Evolutionary conservation across 2,329 filamentous ascomycete species (phyloP).

Genomic region (Cladosporium velox): DNA sequence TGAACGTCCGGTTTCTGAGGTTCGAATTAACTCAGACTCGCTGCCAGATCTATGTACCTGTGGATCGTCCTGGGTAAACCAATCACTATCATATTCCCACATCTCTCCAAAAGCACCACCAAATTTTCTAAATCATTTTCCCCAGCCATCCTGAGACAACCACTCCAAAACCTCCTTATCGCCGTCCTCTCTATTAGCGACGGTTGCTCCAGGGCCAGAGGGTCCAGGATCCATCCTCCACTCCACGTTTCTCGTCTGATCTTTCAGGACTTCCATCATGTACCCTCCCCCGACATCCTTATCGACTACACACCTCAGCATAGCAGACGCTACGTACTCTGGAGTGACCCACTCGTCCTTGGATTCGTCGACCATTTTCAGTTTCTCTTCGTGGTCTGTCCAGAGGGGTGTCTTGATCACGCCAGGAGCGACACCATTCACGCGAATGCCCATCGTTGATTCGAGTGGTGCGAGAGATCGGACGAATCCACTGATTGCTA

Average conservation of each 20-base stretch:
- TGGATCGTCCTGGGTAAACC: neutral
- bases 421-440: constrained; percentile 62
- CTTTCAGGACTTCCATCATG: constrained; percentile 58
- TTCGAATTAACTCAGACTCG: no score
- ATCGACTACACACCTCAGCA: constrained; percentile 58
- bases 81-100: no score
- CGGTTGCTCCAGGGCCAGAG: constrained; percentile 43
- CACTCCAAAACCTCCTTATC: constrained; percentile 54
- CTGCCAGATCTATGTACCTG: no score
- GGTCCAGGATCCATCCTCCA: constrained; percentile 58
- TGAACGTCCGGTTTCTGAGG: no score
- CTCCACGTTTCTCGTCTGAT: constrained; percentile 52
- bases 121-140: no score
- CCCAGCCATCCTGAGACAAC: constrained; percentile 54
- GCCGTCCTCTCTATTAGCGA: constrained; percentile 43
- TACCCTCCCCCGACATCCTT: constrained; percentile 50
- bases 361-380: constrained; percentile 51
- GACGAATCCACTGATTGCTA: constrained; percentile 50
- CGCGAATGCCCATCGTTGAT: constrained; percentile 52
- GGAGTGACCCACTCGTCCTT: constrained; percentile 61
- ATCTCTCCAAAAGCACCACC: no score
- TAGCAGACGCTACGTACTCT: constrained; percentile 45
- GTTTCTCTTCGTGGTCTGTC: constrained; percentile 63
- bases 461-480: constrained; percentile 55
- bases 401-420: constrained; percentile 64